Conservation (phyloP, 1,284 basidiomycete species). For the Marasmius tenuissimus region DNA sequence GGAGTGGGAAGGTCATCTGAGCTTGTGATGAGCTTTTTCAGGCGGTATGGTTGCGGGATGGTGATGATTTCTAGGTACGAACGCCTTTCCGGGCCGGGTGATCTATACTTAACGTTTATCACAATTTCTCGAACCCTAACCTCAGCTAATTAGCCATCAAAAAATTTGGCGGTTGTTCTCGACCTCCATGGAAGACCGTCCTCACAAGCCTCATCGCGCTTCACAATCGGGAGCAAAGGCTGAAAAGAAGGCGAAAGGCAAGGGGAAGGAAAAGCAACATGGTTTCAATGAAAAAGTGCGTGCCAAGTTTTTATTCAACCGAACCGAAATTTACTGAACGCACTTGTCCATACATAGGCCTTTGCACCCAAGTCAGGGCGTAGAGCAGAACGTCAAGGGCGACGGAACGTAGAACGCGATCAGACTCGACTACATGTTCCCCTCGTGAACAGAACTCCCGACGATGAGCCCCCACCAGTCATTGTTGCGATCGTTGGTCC, state of each 20-base stretch:
- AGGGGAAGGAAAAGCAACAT: slow-evolving; percentile 69
- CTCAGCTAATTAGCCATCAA: not conserved
- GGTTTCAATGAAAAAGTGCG: slow-evolving; percentile 91
- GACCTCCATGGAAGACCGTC: slow-evolving; percentile 58
- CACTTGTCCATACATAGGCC: slow-evolving; percentile 50
- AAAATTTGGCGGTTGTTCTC: not conserved
- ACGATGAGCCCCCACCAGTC: slow-evolving; percentile 90
- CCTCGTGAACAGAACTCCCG: slow-evolving; percentile 91
- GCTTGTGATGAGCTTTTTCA: not conserved
- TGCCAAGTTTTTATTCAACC: slow-evolving; percentile 5
- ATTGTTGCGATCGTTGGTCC: slow-evolving; percentile 98
- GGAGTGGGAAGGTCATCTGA: not conserved
- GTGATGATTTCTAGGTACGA: too few relatives aligned
- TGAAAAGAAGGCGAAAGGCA: slow-evolving; percentile 74
- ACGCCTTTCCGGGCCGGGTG: too few relatives aligned
- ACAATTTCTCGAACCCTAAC: not conserved
- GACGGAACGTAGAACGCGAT: slow-evolving; percentile 90
- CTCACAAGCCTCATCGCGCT: slow-evolving; percentile 78
- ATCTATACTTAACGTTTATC: not conserved
- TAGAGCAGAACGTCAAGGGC: slow-evolving; percentile 84
- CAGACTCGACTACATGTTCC: slow-evolving; percentile 97
- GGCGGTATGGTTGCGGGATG: not conserved
- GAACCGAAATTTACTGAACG: not conserved
- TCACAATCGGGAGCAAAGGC: slow-evolving; percentile 72
- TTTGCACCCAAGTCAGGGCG: slow-evolving; percentile 93